Base-by-base conservation (phyloP, 78 protist species). In the Polysphondylium violaceum region DNA sequence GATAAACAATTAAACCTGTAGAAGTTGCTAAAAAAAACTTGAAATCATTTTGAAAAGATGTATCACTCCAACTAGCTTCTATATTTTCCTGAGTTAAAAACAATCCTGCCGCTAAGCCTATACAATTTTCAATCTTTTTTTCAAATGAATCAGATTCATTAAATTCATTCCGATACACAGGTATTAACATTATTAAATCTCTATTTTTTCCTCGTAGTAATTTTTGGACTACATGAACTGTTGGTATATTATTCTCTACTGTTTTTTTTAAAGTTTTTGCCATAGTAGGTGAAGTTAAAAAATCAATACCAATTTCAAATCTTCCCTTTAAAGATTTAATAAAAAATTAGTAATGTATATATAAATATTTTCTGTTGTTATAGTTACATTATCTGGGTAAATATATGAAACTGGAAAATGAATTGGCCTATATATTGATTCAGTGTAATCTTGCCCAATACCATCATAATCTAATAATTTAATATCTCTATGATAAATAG, bases 1-100 rank as follows among this genome's bases (percentile, higher is more conserved):
- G 79, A 56, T 68, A 69, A 31, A 81, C 35, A 0, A 81, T 56
- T n/a, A 33, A 25, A 36, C 90, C 78, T 31, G 53, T 31, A 2
- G 23, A n/a, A 2, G 53, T 64, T 0, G 72, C 63, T 36, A 76
- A 23, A 44, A 76, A 76, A 25, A 76, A 41, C 11, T 69, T 76
- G 2, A 76, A 76, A 40, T 64, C 64, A 58, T 76, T 60, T 40
- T 59, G 73, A 43, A 43, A 16, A 9, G 56, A 69, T n/a, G 60
- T 72, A 0, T 76, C 65, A 25, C 17, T 25, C 16, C 86, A 33
- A 36, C 73, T 44, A 25, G 60, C 67, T 43, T 47, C 21, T 35
- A 76, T 47, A 27, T 58, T 43, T 47, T 76, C 38, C n/a, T 59
- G 38, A 16, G 64, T 38, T 61, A 55, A 16, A 33, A 77, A 77